Conservation (phyloP, 2,329 filamentous ascomycete genomes). For the Neonectria faginata region DNA sequence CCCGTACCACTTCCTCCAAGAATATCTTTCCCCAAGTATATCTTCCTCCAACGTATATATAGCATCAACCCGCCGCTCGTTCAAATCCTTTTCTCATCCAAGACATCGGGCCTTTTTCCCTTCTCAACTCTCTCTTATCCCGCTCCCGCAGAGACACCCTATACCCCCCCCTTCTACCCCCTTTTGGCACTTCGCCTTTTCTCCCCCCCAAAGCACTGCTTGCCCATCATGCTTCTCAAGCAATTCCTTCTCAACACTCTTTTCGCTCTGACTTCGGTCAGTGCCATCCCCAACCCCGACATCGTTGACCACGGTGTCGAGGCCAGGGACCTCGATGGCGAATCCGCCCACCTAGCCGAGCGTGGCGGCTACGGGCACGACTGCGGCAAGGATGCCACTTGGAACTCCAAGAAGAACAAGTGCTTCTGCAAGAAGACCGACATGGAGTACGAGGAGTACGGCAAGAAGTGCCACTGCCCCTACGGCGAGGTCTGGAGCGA, state of each 20-base stretch:
- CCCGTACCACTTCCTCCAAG: background rate
- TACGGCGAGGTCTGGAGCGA: slow-evolving; percentile 1
- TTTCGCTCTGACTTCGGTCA: slow-evolving; percentile 4
- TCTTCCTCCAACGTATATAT: background rate
- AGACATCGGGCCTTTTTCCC: background rate
- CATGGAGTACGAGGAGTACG: background rate
- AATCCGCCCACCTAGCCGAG: background rate
- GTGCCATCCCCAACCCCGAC: background rate
- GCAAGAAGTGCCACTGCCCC: slow-evolving; percentile 8
- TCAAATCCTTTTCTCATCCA: background rate
- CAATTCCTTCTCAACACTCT: background rate
- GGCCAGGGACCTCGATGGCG: background rate
- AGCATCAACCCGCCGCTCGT: background rate
- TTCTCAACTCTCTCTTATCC: background rate
- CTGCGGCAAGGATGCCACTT: slow-evolving; percentile 22
- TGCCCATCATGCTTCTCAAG: slow-evolving; percentile 12
- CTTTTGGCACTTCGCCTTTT: background rate
- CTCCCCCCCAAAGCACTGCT: background rate
- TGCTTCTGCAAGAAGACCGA: slow-evolving; percentile 10
- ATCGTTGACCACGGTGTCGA: background rate
- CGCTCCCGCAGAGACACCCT: background rate
- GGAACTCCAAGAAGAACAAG: background rate
- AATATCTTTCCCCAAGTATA: no score
- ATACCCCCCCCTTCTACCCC: background rate
- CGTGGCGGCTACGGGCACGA: slow-evolving; percentile 1